These are phyloP conservation scores for Rhodotorula sp. DNA, from an alignment of 1,284 basidiomycete species.

Conservation along the genomic window DNA sequence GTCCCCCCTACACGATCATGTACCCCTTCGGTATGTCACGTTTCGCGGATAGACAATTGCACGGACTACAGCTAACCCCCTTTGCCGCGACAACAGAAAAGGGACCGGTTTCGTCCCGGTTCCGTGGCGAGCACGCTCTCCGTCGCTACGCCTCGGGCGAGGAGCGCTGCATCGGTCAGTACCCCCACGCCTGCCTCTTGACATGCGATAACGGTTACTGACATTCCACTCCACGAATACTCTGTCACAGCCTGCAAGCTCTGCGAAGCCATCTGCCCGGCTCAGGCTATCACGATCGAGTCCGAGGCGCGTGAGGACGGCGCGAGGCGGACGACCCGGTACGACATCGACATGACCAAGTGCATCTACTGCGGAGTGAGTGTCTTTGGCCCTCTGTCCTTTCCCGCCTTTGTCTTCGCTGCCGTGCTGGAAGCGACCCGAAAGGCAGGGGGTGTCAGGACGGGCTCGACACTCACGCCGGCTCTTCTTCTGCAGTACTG, in stretches of 20 bases:
- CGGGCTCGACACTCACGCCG: too few relatives aligned
- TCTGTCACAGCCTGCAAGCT: slow-evolving; percentile 84
- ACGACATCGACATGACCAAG: slow-evolving; percentile 89
- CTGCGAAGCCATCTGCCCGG: slow-evolving; percentile 98
- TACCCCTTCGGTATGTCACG: slow-evolving; percentile 64
- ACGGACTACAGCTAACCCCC: background rate
- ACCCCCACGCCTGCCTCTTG: too few relatives aligned
- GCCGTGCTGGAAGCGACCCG: background rate
- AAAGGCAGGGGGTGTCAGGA: too few relatives aligned
- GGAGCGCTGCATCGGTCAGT: slow-evolving; percentile 93
- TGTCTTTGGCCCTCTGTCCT: background rate
- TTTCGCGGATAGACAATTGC: too few relatives aligned
- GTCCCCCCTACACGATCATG: slow-evolving; percentile 96
- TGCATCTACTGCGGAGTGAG: slow-evolving; percentile 79
- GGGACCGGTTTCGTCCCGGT: slow-evolving; percentile 93
- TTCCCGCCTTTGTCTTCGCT: background rate
- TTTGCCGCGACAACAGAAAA: slow-evolving; percentile 62
- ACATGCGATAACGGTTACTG: too few relatives aligned
- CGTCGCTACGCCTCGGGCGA: slow-evolving; percentile 97
- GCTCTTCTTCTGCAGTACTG: slow-evolving; percentile 33
- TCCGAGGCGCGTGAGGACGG: slow-evolving; percentile 94
- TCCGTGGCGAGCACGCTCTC: slow-evolving; percentile 98
- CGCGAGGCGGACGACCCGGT: slow-evolving; percentile 94
- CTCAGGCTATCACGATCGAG: slow-evolving; percentile 99
- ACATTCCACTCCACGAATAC: background rate